phyloP scores from a whole-genome alignment of 352 stramenopile genomes.

The Globisporangium iwayamae region DNA sequence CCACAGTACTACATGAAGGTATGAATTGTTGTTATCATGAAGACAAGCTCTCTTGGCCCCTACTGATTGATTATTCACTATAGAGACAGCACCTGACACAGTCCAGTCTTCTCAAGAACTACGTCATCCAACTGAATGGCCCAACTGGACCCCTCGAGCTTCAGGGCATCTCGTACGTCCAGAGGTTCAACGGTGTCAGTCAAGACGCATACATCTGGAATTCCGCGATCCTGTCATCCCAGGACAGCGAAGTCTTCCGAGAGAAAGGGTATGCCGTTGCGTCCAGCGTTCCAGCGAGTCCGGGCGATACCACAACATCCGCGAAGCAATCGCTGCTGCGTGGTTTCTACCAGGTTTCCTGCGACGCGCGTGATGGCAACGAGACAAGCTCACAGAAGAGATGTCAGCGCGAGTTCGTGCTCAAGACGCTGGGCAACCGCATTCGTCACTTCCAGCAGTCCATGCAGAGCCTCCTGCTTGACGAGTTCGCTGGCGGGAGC shows the following conservation, averaged over 20 bases:
- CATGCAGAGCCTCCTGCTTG: constrained; percentile 6
- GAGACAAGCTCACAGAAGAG: neutral
- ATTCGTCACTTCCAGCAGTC: constrained; percentile 9
- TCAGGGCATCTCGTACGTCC: constrained; percentile 7
- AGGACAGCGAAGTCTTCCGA: neutral
- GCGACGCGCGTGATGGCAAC: neutral
- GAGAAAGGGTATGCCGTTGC: constrained; percentile 2
- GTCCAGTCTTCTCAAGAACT: constrained; percentile 4
- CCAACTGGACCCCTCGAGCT: neutral
- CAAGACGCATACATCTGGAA: constrained; percentile 4
- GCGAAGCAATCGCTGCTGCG: neutral
- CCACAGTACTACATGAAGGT: constrained; percentile 11
- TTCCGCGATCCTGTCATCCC: constrained; percentile 1
- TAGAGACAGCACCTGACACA: neutral
- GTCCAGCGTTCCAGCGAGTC: neutral
- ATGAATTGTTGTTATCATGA: neutral
- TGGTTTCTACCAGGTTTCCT: neutral
- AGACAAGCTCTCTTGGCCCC: too few relatives aligned
- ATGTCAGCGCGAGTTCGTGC: constrained; percentile 7
- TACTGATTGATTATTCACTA: neutral
- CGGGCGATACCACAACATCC: too few relatives aligned
- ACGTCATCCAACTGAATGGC: neutral
- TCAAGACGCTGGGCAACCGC: constrained; percentile 6
- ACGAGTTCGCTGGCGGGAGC: constrained; percentile 1
- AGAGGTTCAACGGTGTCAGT: neutral